Evolutionary conservation across 2,329 filamentous ascomycete genomes (phyloP).

Genomic region (Penicillium sp.): DNA sequence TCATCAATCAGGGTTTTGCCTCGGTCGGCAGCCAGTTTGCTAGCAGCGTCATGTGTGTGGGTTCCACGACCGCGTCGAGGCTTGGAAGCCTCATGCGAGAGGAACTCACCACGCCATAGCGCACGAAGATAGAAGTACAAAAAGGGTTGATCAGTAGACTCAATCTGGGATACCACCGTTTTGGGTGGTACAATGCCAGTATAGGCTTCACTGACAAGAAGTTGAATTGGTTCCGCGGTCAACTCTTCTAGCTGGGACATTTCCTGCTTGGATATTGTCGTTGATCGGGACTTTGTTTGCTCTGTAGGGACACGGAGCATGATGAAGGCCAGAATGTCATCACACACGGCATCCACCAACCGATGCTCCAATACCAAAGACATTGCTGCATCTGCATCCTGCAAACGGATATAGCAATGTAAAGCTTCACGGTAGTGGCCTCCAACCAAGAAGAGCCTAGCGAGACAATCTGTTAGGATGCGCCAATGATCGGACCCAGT

Average conservation of each 20-base stretch:
- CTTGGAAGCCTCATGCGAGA: conserved; percentile 44
- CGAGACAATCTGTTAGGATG: conserved; percentile 84
- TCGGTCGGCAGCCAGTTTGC: conserved; percentile 58
- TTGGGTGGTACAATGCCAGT: conserved; percentile 81
- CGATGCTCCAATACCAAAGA: conserved; percentile 83
- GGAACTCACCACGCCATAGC: conserved; percentile 78
- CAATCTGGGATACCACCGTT: conserved; percentile 77
- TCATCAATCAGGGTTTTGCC: conserved; percentile 75
- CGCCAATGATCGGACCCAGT: conserved; percentile 86
- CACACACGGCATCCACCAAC: conserved; percentile 83
- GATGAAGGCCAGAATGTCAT: conserved; percentile 89
- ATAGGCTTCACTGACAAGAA: conserved; percentile 89
- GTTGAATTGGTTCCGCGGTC: conserved; percentile 79
- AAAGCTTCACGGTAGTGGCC: conserved; percentile 83
- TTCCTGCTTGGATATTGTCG: too few relatives aligned
- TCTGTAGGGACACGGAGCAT: conserved; percentile 79
- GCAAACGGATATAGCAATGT: conserved; percentile 84
- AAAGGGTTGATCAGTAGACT: conserved; percentile 71
- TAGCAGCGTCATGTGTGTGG: conserved; percentile 45
- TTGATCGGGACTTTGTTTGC: conserved; percentile 61
- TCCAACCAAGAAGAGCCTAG: conserved; percentile 80
- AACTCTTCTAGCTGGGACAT: conserved; percentile 78
- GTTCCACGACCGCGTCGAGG: conserved; percentile 41
- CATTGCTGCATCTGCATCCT: conserved; percentile 91
- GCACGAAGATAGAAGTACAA: conserved; percentile 90